Evolutionary conservation across 768 basidiomycete genomes (phyloP).

Genomic region (Lyophyllum shimeji): DNA sequence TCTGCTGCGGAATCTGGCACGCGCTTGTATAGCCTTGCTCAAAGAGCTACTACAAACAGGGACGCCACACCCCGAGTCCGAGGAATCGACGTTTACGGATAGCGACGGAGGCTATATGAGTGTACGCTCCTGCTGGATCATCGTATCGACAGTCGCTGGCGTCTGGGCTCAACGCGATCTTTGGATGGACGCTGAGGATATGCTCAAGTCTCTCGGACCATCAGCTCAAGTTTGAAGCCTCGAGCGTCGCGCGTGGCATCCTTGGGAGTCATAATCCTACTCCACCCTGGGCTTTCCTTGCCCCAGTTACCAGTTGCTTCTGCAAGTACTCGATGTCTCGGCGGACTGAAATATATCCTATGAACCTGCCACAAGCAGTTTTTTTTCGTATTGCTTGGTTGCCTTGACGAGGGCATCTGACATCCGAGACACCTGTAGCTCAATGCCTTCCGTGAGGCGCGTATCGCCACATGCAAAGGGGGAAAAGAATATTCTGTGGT

Average conservation of each 20-base stretch:
- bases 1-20: constrained; percentile 71
- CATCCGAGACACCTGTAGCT: neutral
- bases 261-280: neutral
- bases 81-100: constrained; percentile 3
- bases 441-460: neutral
- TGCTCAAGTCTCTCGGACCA: constrained; percentile 30
- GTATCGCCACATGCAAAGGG: too few species aligned
- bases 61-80: constrained; percentile 10
- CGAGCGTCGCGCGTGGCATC: neutral
- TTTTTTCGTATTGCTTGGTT: neutral
- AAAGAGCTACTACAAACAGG: constrained; percentile 29
- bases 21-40: constrained; percentile 61
- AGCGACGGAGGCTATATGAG: constrained; percentile 23
- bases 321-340: neutral
- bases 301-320: neutral
- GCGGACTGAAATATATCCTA: neutral
- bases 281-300: neutral
- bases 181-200: constrained; percentile 73
- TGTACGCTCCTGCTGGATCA: constrained; percentile 69
- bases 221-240: neutral
- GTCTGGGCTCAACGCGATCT: constrained; percentile 82
- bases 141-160: constrained; percentile 60
- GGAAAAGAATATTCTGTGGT: too few species aligned
- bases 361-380: neutral
- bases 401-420: neutral